Base-by-base conservation (phyloP, 1,139 yeast genomes). In the Oligophagozyma castellii region DNA sequence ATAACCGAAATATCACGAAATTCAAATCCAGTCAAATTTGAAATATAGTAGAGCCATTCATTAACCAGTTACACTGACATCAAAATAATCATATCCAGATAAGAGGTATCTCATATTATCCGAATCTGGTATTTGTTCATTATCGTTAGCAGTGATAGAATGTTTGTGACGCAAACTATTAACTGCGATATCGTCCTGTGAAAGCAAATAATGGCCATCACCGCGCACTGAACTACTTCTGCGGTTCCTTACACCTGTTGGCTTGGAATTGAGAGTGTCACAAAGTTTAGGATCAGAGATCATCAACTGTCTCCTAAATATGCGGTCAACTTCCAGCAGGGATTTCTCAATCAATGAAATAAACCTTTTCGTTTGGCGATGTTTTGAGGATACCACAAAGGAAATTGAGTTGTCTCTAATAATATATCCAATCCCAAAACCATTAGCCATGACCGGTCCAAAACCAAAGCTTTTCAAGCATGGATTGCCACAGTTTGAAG, bases 361-460 rank as follows among this genome's bases (percentile, higher is more conserved):
- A 48, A 80, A 79, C 53, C 95, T 68, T 39, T 68, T 62, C 1
- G 95, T 84, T 58, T 84, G 95, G 39, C 95, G 69, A 54, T 84
- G 94, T 56, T 81, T 84, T 5, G 94, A 81, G 16, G 92, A 72
- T 1, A 81, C 92, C 52, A 94, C 83, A 23, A 84, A 71, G 2
- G 93, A 76, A 31, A 84, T 71, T 4, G 89, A 74, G 46, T 80
- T 83, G 34, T 72, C 83, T 52, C 84, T 81, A 46, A 84, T 77
- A 43, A 84, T 83, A 53, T 84, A 84, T 3, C 94, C 95, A 29
- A 84, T 67, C 16, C 95, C 95, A 57, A 79, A 84, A 11, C 95
- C 95, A 45, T 78, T 83, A 14, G 92, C 74, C 19, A 83, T 69
- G 5, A 80, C 86, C 3, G 95, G 95, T 4, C 95, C 95, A 56